Conservation (phyloP, 306 rosid genomes). For the Lathyrus oleraceus region DNA sequence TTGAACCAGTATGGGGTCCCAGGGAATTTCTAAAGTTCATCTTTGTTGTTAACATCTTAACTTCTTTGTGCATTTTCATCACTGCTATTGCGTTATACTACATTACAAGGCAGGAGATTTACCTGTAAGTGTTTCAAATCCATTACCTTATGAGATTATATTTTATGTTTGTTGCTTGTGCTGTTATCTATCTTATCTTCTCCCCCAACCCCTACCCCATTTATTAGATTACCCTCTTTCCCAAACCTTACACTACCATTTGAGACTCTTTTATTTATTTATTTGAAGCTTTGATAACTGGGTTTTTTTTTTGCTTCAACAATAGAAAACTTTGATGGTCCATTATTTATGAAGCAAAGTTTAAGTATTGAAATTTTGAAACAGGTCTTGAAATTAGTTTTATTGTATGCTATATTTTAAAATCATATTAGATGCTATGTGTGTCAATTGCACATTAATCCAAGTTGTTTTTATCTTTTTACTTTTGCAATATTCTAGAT, state of each 20-base stretch:
- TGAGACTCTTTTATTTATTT: neutral
- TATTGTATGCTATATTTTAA: neutral
- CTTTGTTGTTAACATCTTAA: slow-evolving; percentile 74
- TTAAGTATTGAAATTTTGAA: slow-evolving; percentile 8
- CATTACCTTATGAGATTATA: slow-evolving; percentile 25
- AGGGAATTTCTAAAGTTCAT: slow-evolving; percentile 91
- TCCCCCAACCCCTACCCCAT: neutral
- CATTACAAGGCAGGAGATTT: slow-evolving; percentile 66
- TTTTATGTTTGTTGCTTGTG: slow-evolving; percentile 14
- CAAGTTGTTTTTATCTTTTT: neutral
- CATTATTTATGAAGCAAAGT: neutral
- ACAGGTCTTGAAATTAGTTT: neutral
- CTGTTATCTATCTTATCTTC: slow-evolving; percentile 13
- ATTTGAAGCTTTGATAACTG: slow-evolving; percentile 8
- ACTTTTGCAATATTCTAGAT: slow-evolving; percentile 50
- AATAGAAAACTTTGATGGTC: slow-evolving; percentile 16
- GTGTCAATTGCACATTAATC: slow-evolving; percentile 23
- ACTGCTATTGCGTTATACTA: slow-evolving; percentile 87
- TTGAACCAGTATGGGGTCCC: slow-evolving; percentile 94
- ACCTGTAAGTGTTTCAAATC: slow-evolving; percentile 67
- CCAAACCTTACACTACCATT: slow-evolving; percentile 1
- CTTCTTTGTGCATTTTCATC: slow-evolving; percentile 73
- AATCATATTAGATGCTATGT: neutral
- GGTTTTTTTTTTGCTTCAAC: slow-evolving; percentile 23
- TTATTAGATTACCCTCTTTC: slow-evolving; percentile 11